Base-by-base conservation (phyloP, 192 early-diverging fungal genomes). In the Pilaira anomala region DNA sequence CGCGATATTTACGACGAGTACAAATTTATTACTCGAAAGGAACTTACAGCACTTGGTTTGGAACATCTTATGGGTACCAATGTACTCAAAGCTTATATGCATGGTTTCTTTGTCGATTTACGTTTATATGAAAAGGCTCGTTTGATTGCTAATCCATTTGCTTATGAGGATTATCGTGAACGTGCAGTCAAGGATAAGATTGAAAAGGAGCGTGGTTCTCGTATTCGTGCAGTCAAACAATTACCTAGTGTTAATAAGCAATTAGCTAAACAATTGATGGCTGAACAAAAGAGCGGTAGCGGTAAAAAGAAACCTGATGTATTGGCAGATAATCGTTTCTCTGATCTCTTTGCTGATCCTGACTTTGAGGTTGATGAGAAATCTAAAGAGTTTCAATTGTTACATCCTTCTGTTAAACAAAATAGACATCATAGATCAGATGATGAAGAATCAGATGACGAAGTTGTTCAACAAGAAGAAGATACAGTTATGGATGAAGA, bases 41-140 rank as follows among this genome's bases (percentile, higher is more conserved):
- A 98, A 68, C 82, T 98, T 12, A 72, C 85, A 16, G 69, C 78
- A 48, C 87, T 98, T 62, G 91, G 90, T 16, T 79, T 99, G 68
- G 89, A 95, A 54, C 93, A 97, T 64, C 80, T 96, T 19, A 80
- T 99, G 60, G 96, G 96, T 22, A 93, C 93, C 33, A 86, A 91
- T 63, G 85, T 95, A 8, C 85, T 97, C 66, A 94, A 93, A 67
- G 90, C 95, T 1, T 98, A 98, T 67, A 97, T 98, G 95, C 96
- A 98, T 74, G 96, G 96, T 54, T 98, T 93, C 88, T 98, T 98
- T 74, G 81, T 98, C 46, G 94, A 98, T 67, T 83, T 94, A 71
- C 86, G 94, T 30, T 75, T 98, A 50, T 97, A 98, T 66, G 92
- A 98, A 74, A 92, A 94, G 71, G 96, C 96, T 42, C 92, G 90